Percentiles rank a stretch among this genome's conserved stretches.
Evolutionary conservation across 116 monocot species (phyloP).

Genomic region (Posidonia oceanica): DNA sequence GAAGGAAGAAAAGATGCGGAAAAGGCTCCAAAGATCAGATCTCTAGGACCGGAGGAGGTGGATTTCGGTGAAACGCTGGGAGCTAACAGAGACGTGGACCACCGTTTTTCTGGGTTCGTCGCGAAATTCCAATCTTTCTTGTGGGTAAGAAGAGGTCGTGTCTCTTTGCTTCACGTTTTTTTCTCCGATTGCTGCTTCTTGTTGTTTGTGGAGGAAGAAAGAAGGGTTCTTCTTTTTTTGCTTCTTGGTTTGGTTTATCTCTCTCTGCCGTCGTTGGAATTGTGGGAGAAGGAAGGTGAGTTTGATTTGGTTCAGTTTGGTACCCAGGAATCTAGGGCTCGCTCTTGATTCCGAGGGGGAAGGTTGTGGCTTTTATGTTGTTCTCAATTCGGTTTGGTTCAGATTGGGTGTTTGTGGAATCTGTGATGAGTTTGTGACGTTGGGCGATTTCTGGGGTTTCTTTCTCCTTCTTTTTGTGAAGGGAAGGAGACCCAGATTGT

Average conservation of each 20-base stretch:
- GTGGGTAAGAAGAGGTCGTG: too few species aligned
- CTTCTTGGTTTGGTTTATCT: neutral
- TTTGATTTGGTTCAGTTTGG: neutral
- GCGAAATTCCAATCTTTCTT: neutral
- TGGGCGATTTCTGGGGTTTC: neutral
- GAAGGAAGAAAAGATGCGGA: too few species aligned
- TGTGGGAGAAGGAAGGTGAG: neutral
- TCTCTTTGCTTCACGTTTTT: too few species aligned
- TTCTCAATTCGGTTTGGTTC: neutral
- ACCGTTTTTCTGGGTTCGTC: too few species aligned
- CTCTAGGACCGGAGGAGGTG: neutral
- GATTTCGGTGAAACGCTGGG: too few species aligned
- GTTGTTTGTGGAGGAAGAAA: too few species aligned
- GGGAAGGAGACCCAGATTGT: neutral
- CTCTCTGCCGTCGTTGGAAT: neutral
- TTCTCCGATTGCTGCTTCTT: too few species aligned
- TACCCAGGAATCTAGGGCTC: slow-evolving; percentile 5
- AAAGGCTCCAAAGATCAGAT: neutral
- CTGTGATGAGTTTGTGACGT: slow-evolving; percentile 1
- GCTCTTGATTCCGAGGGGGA: slow-evolving; percentile 7
- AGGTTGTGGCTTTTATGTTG: too few species aligned
- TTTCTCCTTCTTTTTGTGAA: neutral
- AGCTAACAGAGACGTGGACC: too few species aligned
- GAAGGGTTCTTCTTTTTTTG: neutral
- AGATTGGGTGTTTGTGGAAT: neutral